These are phyloP conservation scores for Effrenium voratum DNA, from an alignment of 73 alveolate genomes.

Conservation along the genomic window DNA sequence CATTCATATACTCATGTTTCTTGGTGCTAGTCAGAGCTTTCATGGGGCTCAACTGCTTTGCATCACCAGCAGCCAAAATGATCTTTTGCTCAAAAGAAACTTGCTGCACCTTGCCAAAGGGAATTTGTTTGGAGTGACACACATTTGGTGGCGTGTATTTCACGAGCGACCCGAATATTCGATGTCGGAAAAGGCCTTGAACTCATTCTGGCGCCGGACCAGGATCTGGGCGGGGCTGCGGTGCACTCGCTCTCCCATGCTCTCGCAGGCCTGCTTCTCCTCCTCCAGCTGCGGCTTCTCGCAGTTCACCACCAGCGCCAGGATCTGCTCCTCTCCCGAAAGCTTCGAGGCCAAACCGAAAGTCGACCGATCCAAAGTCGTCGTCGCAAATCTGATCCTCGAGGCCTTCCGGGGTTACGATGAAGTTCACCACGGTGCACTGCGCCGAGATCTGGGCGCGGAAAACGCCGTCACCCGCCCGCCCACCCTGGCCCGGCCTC, in stretches of 20 bases:
- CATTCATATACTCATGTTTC: too few relatives aligned
- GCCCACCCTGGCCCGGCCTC: constrained; percentile 88
- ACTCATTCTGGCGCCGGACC: constrained; percentile 99
- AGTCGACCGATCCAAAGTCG: neutral
- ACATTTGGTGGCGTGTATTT: too few relatives aligned
- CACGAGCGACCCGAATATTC: too few relatives aligned
- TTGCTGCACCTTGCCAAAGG: too few relatives aligned
- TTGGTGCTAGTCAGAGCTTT: too few relatives aligned
- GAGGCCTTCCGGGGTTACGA: constrained; percentile 99
- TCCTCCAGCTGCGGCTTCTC: constrained; percentile 99
- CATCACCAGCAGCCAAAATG: too few relatives aligned
- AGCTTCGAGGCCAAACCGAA: neutral
- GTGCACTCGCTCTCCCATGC: too few relatives aligned
- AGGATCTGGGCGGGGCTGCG: constrained; percentile 69
- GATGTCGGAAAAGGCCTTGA: too few relatives aligned
- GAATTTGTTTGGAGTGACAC: too few relatives aligned
- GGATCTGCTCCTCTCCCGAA: constrained; percentile 95
- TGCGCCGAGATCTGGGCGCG: constrained; percentile 97
- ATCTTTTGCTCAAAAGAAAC: too few relatives aligned
- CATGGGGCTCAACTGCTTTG: too few relatives aligned
- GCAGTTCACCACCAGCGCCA: constrained; percentile 99
- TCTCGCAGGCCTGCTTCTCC: constrained; percentile 97
- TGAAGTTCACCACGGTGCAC: constrained; percentile 99
- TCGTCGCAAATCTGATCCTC: constrained; percentile 94
- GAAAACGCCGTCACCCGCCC: neutral